Conservation (phyloP, 805 yeast species). For the Nakazawaea holstii region DNA sequence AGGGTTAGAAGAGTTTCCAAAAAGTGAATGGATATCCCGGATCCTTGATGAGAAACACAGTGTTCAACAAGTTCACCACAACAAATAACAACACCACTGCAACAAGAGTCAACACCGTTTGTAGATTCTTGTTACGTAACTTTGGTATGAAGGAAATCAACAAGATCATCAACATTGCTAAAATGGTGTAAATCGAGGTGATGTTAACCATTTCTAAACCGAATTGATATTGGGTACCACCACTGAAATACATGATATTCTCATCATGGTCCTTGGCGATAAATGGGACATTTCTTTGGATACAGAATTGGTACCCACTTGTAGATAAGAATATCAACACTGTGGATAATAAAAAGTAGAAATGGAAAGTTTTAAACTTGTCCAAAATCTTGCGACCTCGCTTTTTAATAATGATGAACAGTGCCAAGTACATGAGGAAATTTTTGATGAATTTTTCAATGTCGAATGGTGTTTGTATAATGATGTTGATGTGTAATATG, state of each 20-base stretch:
- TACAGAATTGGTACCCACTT: slow-evolving; percentile 62
- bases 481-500: slow-evolving; percentile 36
- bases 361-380: slow-evolving; percentile 7
- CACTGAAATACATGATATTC: slow-evolving; percentile 52
- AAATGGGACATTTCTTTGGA: slow-evolving; percentile 58
- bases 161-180: slow-evolving; percentile 35
- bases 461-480: slow-evolving; percentile 38
- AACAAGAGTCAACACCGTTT: slow-evolving; percentile 15
- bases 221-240: slow-evolving; percentile 64
- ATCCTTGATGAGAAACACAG: slow-evolving; percentile 41
- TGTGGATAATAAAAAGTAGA: slow-evolving; percentile 7
- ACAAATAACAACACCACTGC: slow-evolving; percentile 28
- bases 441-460: slow-evolving; percentile 35
- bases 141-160: slow-evolving; percentile 34
- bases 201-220: slow-evolving; percentile 61
- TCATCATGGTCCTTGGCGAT: slow-evolving; percentile 47
- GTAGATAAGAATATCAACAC: slow-evolving; percentile 37
- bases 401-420: slow-evolving; percentile 45
- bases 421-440: slow-evolving; percentile 37
- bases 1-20: slow-evolving; percentile 11
- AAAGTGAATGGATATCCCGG: slow-evolving; percentile 41
- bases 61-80: slow-evolving; percentile 35
- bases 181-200: slow-evolving; percentile 40
- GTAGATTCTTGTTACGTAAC: not conserved
- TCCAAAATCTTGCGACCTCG: slow-evolving; percentile 28